A percentile compares a stretch with the other conserved stretches of the same genome.
Conservation (phyloP, 2,329 filamentous ascomycete genomes). For the Ophiostoma quercus region DNA sequence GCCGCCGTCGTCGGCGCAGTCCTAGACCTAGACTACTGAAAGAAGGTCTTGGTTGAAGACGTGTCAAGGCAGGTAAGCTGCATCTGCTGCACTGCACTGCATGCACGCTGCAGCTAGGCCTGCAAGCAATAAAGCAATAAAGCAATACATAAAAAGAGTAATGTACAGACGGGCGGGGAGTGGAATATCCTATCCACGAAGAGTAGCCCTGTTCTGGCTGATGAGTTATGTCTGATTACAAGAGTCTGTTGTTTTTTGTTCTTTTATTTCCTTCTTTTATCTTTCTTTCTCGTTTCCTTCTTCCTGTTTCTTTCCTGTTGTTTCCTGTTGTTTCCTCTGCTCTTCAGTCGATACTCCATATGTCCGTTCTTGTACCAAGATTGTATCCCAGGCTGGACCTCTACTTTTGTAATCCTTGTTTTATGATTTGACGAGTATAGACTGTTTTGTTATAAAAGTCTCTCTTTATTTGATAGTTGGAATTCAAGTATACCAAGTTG, state of each 20-base stretch:
- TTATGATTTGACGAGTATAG: constrained; percentile 1
- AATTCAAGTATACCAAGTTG: no score
- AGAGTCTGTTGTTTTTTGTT: neutral
- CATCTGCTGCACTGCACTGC: neutral
- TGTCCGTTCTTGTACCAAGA: neutral
- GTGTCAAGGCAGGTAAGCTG: constrained; percentile 1
- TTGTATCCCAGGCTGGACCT: neutral
- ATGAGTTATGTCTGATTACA: neutral
- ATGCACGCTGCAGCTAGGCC: neutral
- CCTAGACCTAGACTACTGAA: neutral
- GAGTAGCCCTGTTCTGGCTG: neutral
- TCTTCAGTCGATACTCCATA: neutral
- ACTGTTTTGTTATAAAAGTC: neutral
- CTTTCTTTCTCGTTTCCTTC: neutral
- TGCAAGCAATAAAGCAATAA: neutral
- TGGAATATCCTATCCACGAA: neutral
- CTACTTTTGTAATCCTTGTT: neutral
- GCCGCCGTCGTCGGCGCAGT: neutral
- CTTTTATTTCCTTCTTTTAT: neutral
- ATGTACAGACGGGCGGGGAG: neutral
- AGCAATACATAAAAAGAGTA: neutral
- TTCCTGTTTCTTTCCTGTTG: neutral
- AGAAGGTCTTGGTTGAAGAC: neutral
- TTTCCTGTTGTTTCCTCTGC: neutral
- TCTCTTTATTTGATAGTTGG: no score